phyloP scores from a whole-genome alignment of 805 yeast genomes.

The Ogataea methanolica region DNA sequence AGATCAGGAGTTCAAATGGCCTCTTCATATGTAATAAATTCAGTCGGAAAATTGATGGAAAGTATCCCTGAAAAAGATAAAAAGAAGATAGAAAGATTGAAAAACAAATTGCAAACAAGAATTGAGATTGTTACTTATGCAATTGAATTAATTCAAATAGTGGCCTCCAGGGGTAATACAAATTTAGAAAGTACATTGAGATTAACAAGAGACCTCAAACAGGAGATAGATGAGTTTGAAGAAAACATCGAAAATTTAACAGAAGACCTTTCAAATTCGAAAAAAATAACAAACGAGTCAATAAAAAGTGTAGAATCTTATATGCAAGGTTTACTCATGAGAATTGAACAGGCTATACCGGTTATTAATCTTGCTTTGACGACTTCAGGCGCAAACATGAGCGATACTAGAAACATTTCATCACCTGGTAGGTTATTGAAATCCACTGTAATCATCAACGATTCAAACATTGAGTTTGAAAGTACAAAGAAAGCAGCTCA shows the following conservation, averaged over 20 bases:
- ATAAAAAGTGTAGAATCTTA: slow-evolving; percentile 43
- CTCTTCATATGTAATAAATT: slow-evolving; percentile 64
- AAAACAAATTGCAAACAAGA: slow-evolving; percentile 47
- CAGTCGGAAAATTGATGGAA: slow-evolving; percentile 53
- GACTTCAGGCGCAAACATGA: slow-evolving; percentile 62
- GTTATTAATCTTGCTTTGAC: slow-evolving; percentile 59
- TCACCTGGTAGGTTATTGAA: slow-evolving; percentile 67
- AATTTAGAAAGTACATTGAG: slow-evolving; percentile 49
- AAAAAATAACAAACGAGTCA: slow-evolving; percentile 23
- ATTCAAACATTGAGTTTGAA: slow-evolving; percentile 31
- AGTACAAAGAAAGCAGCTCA: slow-evolving; percentile 15
- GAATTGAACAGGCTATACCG: slow-evolving; percentile 68
- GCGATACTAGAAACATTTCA: slow-evolving; percentile 38
- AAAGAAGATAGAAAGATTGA: slow-evolving; percentile 35
- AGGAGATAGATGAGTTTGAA: slow-evolving; percentile 56
- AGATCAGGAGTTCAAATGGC: slow-evolving; percentile 73
- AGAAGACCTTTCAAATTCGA: slow-evolving; percentile 20
- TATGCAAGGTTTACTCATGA: slow-evolving; percentile 41
- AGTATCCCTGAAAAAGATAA: slow-evolving; percentile 51
- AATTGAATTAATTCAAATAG: slow-evolving; percentile 60
- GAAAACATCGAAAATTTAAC: slow-evolving; percentile 39
- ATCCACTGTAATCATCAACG: slow-evolving; percentile 45
- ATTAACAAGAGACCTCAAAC: slow-evolving; percentile 50
- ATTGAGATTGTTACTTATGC: slow-evolving; percentile 60
- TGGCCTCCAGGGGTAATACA: slow-evolving; percentile 59